phyloP scores from a whole-genome alignment of 1,284 basidiomycete genomes.

The Earliella scabrosa region DNA sequence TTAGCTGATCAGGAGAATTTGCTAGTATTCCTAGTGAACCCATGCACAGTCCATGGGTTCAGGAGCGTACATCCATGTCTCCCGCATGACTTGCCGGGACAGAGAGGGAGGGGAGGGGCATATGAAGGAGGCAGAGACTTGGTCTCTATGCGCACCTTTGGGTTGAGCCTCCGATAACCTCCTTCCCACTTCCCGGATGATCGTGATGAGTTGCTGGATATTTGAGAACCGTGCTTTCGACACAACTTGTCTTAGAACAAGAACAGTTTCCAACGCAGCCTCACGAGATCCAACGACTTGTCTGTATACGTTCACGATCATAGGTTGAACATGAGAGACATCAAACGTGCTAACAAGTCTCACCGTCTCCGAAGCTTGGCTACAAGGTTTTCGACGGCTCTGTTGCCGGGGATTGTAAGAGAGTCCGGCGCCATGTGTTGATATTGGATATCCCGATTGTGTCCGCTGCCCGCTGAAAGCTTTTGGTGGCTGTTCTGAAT shows the following conservation, averaged over 20 bases:
- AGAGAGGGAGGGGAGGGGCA: too few relatives aligned
- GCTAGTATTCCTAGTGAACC: too few relatives aligned
- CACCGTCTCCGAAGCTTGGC: constrained; percentile 35
- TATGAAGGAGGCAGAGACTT: too few relatives aligned
- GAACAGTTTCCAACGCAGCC: constrained; percentile 88
- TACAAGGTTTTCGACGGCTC: constrained; percentile 34
- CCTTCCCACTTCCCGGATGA: constrained; percentile 83
- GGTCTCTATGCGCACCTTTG: too few relatives aligned
- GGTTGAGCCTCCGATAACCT: constrained; percentile 89
- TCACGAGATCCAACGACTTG: constrained; percentile 89
- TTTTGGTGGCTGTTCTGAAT: too few relatives aligned
- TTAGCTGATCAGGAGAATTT: too few relatives aligned
- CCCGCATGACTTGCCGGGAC: too few relatives aligned
- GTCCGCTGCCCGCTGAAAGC: too few relatives aligned
- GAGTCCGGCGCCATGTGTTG: too few relatives aligned
- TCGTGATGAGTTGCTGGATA: constrained; percentile 84
- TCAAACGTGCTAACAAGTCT: constrained; percentile 1
- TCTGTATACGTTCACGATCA: constrained; percentile 42
- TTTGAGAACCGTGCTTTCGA: constrained; percentile 85
- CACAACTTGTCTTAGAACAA: constrained; percentile 88
- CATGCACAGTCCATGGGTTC: too few relatives aligned
- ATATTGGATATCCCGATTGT: too few relatives aligned
- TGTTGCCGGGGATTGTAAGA: constrained; percentile 31
- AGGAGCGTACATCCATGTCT: too few relatives aligned
- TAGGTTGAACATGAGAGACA: background rate